Base-by-base conservation (phyloP, 2,329 filamentous ascomycete species). In the Myriosclerotinia curreyana region DNA sequence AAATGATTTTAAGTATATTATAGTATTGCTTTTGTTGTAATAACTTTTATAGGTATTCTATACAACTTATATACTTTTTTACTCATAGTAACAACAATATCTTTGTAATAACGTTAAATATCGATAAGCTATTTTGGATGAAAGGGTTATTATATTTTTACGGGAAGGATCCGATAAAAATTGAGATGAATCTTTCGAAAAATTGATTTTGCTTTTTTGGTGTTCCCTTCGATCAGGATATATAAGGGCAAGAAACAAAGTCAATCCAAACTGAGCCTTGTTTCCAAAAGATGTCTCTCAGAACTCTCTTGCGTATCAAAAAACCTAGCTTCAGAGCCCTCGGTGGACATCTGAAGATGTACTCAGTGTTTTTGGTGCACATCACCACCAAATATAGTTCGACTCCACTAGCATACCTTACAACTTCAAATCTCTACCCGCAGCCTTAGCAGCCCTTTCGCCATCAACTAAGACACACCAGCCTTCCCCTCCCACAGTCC, bases 381-480 rank as follows among this genome's bases (percentile, higher is more conserved):
- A 2, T 51, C 51, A 2, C 34, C 51, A 15, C 1, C 40, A 36
- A 42, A 15, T 22, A 17, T 36, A 20, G 4, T 28, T 12, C 40
- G 5, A 8, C 4, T 28, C 38, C 31, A 22, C 28, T 9, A 11
- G 5, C n/a, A 2, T 38, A 7, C 14, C 12, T 69, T 48, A 72
- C 66, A 73, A 51, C 63, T 73, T 72, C 20, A 69, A 60, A 22
- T 65, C 64, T 62, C 67, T 86, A 38, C 83, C 85, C 22, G 80
- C 83, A 48, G 76, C 80, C 72, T 79, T 80, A 71, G 89, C 71
- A 1, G 84, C 86, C 73, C 76, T 79, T 69, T 93, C 90, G 0
- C 92, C 92, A 76, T 96, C 91, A 14, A 96, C 90, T 52, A 96
- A 80, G 31, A 96, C 89, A 77, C 92, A 96, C 90, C 91, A 96